A percentile compares a stretch with the other conserved stretches of the same genome.
Conservation (phyloP, 345 rosid species). For the Sisymbrium irio region DNA sequence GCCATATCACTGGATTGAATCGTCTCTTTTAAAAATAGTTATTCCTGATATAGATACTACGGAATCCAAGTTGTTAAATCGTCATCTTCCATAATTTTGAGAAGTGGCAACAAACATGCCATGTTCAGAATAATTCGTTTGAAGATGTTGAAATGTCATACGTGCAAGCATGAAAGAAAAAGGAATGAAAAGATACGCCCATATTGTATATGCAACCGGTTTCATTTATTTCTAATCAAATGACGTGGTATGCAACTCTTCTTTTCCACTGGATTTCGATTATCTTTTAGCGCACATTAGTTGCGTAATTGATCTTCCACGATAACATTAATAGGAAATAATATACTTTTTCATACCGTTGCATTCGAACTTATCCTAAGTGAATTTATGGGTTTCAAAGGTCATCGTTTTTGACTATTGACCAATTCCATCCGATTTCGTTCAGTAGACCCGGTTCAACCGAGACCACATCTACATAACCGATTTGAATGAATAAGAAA, state of each 20-base stretch:
- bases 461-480: background rate
- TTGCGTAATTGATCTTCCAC: background rate
- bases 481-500: too few species aligned
- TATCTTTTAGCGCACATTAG: background rate
- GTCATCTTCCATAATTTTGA: background rate
- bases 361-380: background rate
- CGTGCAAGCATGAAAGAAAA: conserved; percentile 13
- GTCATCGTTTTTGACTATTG: background rate
- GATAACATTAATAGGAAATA: background rate
- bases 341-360: background rate
- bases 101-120: background rate
- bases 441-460: background rate
- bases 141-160: background rate
- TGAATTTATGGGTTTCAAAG: too few species aligned
- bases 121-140: background rate
- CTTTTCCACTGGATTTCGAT: background rate
- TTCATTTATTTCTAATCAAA: background rate
- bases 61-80: background rate
- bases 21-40: background rate
- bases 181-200: background rate
- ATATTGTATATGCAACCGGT: too few species aligned
- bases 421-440: background rate
- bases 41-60: too few species aligned
- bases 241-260: conserved; percentile 19
- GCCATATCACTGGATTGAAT: background rate